Percentiles rank a stretch among this genome's conserved stretches.
phyloP scores from a whole-genome alignment of 2,329 filamentous ascomycete species.

The Fusarium brachygibbosum region DNA sequence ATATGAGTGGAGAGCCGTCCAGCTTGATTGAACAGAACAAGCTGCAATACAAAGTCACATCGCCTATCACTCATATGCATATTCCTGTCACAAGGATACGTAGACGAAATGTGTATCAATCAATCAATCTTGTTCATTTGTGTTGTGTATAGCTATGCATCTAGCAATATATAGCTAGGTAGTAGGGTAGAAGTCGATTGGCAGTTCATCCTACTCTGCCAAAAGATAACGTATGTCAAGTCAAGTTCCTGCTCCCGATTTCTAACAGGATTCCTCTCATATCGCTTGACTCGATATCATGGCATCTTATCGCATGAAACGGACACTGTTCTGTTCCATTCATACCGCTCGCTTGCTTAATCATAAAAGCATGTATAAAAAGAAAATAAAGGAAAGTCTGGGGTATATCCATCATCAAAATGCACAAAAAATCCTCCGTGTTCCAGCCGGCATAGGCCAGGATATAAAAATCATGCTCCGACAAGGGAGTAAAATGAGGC shows the following conservation, averaged over 20 bases:
- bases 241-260: slow-evolving; percentile 12
- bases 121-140: slow-evolving; percentile 35
- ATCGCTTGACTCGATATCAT: slow-evolving; percentile 13
- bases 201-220: background rate
- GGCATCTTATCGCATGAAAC: slow-evolving; percentile 19
- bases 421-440: slow-evolving; percentile 39
- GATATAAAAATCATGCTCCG: slow-evolving; percentile 25
- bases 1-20: background rate
- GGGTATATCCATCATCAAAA: slow-evolving; percentile 54
- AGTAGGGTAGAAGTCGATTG: background rate
- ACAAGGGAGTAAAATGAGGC: slow-evolving; percentile 27
- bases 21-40: background rate
- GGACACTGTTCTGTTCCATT: slow-evolving; percentile 22
- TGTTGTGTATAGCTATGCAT: slow-evolving; percentile 19
- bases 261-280: slow-evolving; percentile 16
- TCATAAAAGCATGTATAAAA: slow-evolving; percentile 34
- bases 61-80: background rate
- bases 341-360: slow-evolving; percentile 32
- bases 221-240: slow-evolving; percentile 20
- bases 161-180: slow-evolving; percentile 1
- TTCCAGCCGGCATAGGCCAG: slow-evolving; percentile 34
- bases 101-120: background rate
- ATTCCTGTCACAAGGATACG: background rate
- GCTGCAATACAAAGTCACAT: slow-evolving; percentile 2
- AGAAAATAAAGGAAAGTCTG: slow-evolving; percentile 41